Conservation (phyloP, 495 filamentous ascomycete genomes). For the Penicillium chermesinum region DNA sequence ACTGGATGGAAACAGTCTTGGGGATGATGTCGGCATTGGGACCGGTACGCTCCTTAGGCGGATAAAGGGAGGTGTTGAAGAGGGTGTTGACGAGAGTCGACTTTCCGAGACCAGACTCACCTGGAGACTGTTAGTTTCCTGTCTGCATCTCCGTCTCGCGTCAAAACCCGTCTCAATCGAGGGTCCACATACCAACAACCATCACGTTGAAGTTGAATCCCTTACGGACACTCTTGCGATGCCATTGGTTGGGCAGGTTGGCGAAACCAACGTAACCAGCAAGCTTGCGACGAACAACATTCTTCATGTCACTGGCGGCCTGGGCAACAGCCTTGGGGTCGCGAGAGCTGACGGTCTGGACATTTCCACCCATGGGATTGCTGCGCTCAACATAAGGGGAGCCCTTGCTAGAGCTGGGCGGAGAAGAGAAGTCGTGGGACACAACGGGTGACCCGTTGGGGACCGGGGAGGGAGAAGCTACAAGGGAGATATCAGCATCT, state of each 20-base stretch:
- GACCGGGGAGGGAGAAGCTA: slow-evolving; percentile 34
- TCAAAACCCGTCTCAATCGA: not conserved
- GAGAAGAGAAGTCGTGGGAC: slow-evolving; percentile 31
- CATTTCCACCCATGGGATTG: slow-evolving; percentile 57
- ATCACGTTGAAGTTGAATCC: slow-evolving; percentile 99
- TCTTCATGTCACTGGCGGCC: slow-evolving; percentile 81
- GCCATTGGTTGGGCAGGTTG: slow-evolving; percentile 99
- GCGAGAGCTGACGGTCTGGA: slow-evolving; percentile 69
- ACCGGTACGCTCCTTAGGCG: slow-evolving; percentile 94
- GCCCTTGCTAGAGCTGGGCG: slow-evolving; percentile 48
- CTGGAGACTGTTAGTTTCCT: slow-evolving; percentile 36
- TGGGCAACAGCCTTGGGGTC: slow-evolving; percentile 78
- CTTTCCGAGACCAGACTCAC: slow-evolving; percentile 98
- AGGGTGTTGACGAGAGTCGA: slow-evolving; percentile 98
- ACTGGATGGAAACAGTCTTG: slow-evolving; percentile 98
- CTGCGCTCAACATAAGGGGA: slow-evolving; percentile 56
- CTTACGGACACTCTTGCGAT: slow-evolving; percentile 99
- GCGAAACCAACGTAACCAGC: slow-evolving; percentile 98
- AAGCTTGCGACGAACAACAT: slow-evolving; percentile 96
- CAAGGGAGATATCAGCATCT: slow-evolving; percentile 26
- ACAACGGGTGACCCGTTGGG: slow-evolving; percentile 35
- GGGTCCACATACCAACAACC: slow-evolving; percentile 78
- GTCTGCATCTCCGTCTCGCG: not conserved
- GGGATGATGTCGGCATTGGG: slow-evolving; percentile 96
- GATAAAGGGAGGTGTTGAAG: slow-evolving; percentile 99